Evolutionary conservation across 2,329 filamentous ascomycete species (phyloP), one percentile per base, ranked within the genome.

Genomic region (Nemania abortiva): DNA sequence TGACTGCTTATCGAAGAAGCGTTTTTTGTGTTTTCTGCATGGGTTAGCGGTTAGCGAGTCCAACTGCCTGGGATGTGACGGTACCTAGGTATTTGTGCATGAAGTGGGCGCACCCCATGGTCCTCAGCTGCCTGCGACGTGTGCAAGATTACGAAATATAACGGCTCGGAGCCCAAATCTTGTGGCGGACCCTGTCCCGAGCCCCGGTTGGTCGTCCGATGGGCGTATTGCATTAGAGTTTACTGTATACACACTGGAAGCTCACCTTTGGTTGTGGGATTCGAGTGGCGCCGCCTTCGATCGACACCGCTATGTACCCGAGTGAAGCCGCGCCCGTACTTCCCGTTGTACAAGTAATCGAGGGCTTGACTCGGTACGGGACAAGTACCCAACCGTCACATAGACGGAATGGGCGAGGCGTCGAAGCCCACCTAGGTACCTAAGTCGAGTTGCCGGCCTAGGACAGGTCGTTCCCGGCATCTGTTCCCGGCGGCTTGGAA

Each of bases 1-100:
- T 69, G 66, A 69, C 66, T 69, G 66, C 66, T 66, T 69, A 66
- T 69, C 66, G 55, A 58, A 34, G 47, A 50, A 54, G 57, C 57
- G 37, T 53, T 63, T 47, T 42, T 31, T 47, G 13, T 53, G n/a
- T 55, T 49, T 37, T 49, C 18, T 58, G 45, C 63, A 69, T 59
- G 63, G 63, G 24, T 37, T 47, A 57, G 56, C 52, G 63, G 24
- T 37, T 47, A 57, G 56, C 52, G 67, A 70, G 68, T 68, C 68
- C 68, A 67, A 59, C 55, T 49, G 68, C 42, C 60, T 68, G 68
- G 64, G 60, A 64, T 67, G 56, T 52, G 37, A 61, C 65, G 24
- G 49, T 50, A 39, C 27, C 9, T 29, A 39, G 31, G 39, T 49
- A 49, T 49, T 49, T 54, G 31, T 68, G 68, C 64, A 67, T 70